Conservation (phyloP, 2,329 filamentous ascomycete genomes). For the Cladosporium sp. region DNA sequence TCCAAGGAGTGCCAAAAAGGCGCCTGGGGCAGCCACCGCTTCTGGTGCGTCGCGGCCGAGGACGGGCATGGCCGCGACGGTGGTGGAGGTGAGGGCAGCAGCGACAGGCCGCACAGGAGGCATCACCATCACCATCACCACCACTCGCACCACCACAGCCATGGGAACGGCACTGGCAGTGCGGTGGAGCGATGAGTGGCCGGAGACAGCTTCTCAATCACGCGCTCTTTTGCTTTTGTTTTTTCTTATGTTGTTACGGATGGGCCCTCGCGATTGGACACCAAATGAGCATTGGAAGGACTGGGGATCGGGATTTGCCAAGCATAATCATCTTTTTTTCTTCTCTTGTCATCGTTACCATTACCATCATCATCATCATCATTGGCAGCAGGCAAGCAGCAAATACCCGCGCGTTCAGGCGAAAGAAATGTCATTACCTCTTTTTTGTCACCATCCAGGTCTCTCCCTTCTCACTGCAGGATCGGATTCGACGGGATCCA, state of each 20-base stretch:
- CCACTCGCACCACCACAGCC: slow-evolving; percentile 16
- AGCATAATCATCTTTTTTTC: background rate
- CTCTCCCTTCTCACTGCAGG: too few relatives aligned
- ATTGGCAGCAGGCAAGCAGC: background rate
- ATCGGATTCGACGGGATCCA: too few relatives aligned
- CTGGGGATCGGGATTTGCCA: background rate
- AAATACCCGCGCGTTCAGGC: background rate
- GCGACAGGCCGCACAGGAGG: slow-evolving; percentile 18
- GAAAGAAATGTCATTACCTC: background rate
- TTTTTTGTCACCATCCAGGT: too few relatives aligned
- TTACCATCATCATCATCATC: background rate
- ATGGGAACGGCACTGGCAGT: slow-evolving; percentile 3
- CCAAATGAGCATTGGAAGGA: background rate
- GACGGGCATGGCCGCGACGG: slow-evolving; percentile 20
- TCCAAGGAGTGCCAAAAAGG: slow-evolving; percentile 99
- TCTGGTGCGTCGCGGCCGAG: slow-evolving; percentile 85
- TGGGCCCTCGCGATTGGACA: too few relatives aligned
- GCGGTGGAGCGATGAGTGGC: background rate
- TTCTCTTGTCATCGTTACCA: background rate
- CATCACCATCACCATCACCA: slow-evolving; percentile 18
- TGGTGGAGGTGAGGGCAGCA: slow-evolving; percentile 12
- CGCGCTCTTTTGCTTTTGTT: background rate
- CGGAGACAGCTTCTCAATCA: background rate
- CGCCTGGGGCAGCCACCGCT: slow-evolving; percentile 95
- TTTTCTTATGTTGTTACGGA: background rate